Base-by-base conservation (phyloP, 2,329 filamentous ascomycete genomes). In the Fusarium sp. region DNA sequence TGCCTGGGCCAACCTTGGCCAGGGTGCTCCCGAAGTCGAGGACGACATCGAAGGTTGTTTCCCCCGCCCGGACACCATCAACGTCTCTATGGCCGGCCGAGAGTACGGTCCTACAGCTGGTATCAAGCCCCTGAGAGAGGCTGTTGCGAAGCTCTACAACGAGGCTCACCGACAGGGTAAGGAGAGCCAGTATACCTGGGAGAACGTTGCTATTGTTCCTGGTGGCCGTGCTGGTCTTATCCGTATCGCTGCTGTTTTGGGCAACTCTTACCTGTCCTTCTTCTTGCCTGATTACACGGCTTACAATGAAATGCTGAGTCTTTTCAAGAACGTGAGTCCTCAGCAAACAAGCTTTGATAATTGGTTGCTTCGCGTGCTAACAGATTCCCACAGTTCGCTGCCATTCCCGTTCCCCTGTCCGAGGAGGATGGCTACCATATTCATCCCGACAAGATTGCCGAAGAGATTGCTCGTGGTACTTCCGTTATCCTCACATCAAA, bases 201-300 rank as follows among this genome's bases (percentile, higher is more conserved):
- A 98, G 84, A 98, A 98, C 79, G 95, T 98, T 19, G 94, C 93
- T 79, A 97, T 98, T 78, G 95, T 98, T 6, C 95, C 95, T 46
- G 94, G 94, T 79, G 95, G 95, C 41, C 89, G 95, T 75, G 95
- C 95, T 34, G 95, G 95, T 50, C 84, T 98, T 81, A 98, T 98
- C 79, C 89, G 95, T 74, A 98, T 98, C 78, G 95, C 95, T 21
- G 95, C 95, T 53, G 94, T 98, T 8, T 83, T 98, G 73, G 95
- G 95, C 70, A 97, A 97, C 79, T 91, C 94, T 58, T 97, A 97
- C 77, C 85, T 98, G 68, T 93, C 91, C 43, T 98, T 98, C 86
- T 97, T 97, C 81, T 93, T 97, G 77, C 93, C 93, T 46, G 92
- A 98, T 80, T 98, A 98, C 83, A 97, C 94, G 5, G 95, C 95